Conservation (phyloP, 1,139 yeast genomes). For the Kurtzmaniella natalensis region DNA sequence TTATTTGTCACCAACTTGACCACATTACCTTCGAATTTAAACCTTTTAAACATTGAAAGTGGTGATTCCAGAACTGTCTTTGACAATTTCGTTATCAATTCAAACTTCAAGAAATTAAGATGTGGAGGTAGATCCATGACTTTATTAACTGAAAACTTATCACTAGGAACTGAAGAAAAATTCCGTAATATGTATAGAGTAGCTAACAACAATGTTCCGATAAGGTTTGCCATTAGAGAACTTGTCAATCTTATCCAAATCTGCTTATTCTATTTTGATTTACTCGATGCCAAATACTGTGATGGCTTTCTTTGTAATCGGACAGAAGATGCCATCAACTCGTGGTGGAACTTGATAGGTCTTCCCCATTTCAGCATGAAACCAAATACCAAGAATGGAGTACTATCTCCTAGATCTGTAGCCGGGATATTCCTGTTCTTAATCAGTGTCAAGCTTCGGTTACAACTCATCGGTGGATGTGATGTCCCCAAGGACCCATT, state of each 20-base stretch:
- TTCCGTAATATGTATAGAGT: constrained; percentile 73
- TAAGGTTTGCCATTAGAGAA: constrained; percentile 68
- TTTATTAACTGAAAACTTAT: constrained; percentile 54
- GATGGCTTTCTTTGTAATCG: constrained; percentile 81
- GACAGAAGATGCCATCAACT: constrained; percentile 65
- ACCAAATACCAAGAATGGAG: constrained; percentile 45
- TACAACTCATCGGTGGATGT: constrained; percentile 64
- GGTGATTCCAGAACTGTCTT: constrained; percentile 57
- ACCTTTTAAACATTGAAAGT: constrained; percentile 62
- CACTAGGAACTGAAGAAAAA: constrained; percentile 79
- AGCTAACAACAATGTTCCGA: constrained; percentile 41
- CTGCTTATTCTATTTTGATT: constrained; percentile 70
- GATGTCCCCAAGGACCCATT: constrained; percentile 86
- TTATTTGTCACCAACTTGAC: constrained; percentile 80
- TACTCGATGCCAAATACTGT: constrained; percentile 63
- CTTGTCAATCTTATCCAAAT: constrained; percentile 71
- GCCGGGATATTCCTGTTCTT: constrained; percentile 61
- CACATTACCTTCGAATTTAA: constrained; percentile 70
- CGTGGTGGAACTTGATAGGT: constrained; percentile 86
- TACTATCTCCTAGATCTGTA: constrained; percentile 62
- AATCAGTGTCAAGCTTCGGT: constrained; percentile 59
- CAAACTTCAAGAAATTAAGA: constrained; percentile 68
- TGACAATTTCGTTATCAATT: constrained; percentile 62
- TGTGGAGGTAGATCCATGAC: constrained; percentile 86
- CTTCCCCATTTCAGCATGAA: constrained; percentile 50